These are phyloP conservation scores for Aureobasidium lini DNA, from an alignment of 2,329 filamentous ascomycete species.

Conservation along the genomic window DNA sequence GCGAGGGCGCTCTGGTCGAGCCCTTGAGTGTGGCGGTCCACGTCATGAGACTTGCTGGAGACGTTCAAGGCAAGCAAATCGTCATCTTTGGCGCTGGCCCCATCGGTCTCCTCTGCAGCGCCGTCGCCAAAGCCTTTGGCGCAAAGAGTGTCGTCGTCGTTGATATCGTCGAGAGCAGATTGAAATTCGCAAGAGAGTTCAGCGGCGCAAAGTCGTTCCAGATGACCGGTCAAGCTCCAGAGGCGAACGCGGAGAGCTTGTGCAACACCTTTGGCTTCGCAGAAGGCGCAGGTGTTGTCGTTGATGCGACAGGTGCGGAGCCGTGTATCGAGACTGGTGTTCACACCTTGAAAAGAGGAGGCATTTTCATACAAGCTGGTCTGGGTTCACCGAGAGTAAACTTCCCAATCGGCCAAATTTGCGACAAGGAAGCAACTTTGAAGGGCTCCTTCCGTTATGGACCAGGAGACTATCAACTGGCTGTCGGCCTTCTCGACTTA, in stretches of 20 bases:
- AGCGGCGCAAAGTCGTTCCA: constrained; percentile 28
- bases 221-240: constrained; percentile 31
- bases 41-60: constrained; percentile 33
- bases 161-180: constrained; percentile 72
- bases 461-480: constrained; percentile 43
- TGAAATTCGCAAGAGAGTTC: constrained; percentile 64
- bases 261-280: constrained; percentile 32
- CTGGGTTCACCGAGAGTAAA: constrained; percentile 44
- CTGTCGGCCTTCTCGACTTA: constrained; percentile 43
- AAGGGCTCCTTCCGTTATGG: constrained; percentile 47
- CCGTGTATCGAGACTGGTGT: constrained; percentile 43
- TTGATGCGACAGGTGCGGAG: constrained; percentile 44
- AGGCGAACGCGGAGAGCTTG: constrained; percentile 34
- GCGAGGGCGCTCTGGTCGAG: constrained; percentile 48
- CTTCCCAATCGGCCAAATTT: constrained; percentile 46
- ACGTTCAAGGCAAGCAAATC: constrained; percentile 38
- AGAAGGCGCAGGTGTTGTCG: constrained; percentile 43
- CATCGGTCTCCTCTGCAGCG: constrained; percentile 79
- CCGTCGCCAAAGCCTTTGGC: constrained; percentile 79
- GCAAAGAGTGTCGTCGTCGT: constrained; percentile 77
- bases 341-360: constrained; percentile 38
- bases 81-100: constrained; percentile 44
- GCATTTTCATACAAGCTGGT: constrained; percentile 45
- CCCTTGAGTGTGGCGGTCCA: constrained; percentile 47
- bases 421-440: constrained; percentile 41